Base-by-base conservation (phyloP, 1,139 yeast species). In the Taphrina deformans region DNA sequence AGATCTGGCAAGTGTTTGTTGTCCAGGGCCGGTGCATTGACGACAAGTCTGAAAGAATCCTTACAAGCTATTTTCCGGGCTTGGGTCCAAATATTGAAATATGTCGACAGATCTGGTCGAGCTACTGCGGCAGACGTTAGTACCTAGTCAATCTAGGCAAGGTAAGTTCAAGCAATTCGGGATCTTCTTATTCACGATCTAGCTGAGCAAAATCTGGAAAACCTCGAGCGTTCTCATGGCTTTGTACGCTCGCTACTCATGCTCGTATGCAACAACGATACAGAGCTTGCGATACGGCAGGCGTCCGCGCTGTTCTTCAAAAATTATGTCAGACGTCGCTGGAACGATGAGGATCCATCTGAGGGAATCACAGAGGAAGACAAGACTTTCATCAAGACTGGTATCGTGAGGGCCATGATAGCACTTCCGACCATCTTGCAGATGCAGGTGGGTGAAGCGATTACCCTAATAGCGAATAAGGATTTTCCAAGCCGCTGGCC, bases 401-500 rank as follows among this genome's bases (percentile, higher is more conserved):
- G 91, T 72, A 89, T 93, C 69, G 82, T 95, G 66, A 85, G 85
- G 24, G 78, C 91, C 67, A 91, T 95, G 98, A 87, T 91, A 68
- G 76, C 83, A 48, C 79, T 92, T 65, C 97, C 97, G 14, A 82
- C 83, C 60, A 78, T 82, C 66, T 78, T 93, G 67, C 97, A 93
- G 74, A 80, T 87, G 21, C 99, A 95, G 77, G 83, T 95, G 65
- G 99, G 98, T 65, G 99, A 95, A 75, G 86, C 97, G 2, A 87
- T 93, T 66, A 86, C 96, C 24, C 80, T 89, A 65, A 93, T 95
- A 73, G 99, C 99, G 2, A 97, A 92, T 73, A 86, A 91, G 67
- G 99, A 95, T 74, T 95, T 95, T 78, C 99, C 99, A 1, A 87
- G 87, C 58, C 80, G 85, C 66, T 95, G 99, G 99, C 83, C 85